phyloP scores from a whole-genome alignment of 768 basidiomycete species.

The Boletus sp. region DNA sequence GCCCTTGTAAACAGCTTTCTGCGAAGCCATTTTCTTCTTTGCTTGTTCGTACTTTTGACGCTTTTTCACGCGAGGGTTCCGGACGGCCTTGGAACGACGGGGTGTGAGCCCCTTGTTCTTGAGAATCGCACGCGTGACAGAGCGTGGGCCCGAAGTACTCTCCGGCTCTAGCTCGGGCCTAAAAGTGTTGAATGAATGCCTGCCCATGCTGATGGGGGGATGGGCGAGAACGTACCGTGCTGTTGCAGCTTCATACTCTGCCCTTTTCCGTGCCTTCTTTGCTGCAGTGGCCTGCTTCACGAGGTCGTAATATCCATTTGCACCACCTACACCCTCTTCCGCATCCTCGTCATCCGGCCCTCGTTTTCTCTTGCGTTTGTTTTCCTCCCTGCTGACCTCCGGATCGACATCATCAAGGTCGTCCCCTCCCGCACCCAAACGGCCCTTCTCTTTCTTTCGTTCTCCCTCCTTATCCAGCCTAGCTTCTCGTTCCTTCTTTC shows the following conservation, averaged over 20 bases:
- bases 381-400: slow-evolving; percentile 31
- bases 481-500: slow-evolving; percentile 59
- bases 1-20: slow-evolving; percentile 91
- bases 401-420: slow-evolving; percentile 63
- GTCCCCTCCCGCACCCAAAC: slow-evolving; percentile 52
- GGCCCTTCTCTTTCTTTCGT: slow-evolving; percentile 30
- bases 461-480: slow-evolving; percentile 48
- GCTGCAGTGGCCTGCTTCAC: slow-evolving; percentile 71
- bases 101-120: slow-evolving; percentile 95
- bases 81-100: slow-evolving; percentile 79
- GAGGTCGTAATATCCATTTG: slow-evolving; percentile 87
- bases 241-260: slow-evolving; percentile 67
- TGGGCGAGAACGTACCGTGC: slow-evolving; percentile 45
- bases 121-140: slow-evolving; percentile 86
- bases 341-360: slow-evolving; percentile 38
- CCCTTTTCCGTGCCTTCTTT: slow-evolving; percentile 77
- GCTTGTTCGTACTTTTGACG: slow-evolving; percentile 90
- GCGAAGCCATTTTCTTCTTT: slow-evolving; percentile 85
- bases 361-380: slow-evolving; percentile 39
- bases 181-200: slow-evolving; percentile 1
- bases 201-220: slow-evolving; percentile 5
- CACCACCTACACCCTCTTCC: slow-evolving; percentile 44
- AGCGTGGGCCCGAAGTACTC: slow-evolving; percentile 69
- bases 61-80: slow-evolving; percentile 98
- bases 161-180: slow-evolving; percentile 37